Conservation (phyloP, 257 asterid genomes). For the Plantago ovata region DNA sequence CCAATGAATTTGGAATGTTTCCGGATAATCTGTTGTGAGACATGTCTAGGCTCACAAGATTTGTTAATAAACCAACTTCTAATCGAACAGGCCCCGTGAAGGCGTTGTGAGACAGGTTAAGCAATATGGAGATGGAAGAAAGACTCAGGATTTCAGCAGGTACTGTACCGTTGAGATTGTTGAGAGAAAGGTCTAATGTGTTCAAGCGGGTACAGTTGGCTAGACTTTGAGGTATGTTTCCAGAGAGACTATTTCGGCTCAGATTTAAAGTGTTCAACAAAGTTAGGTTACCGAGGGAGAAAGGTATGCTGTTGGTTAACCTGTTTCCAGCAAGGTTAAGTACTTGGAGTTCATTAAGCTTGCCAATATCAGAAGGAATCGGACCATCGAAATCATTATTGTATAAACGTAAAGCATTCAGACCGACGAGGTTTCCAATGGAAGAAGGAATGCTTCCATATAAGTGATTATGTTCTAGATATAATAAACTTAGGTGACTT, state of each 20-base stretch:
- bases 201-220: slow-evolving; percentile 4
- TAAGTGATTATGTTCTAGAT: slow-evolving; percentile 21
- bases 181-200: slow-evolving; percentile 16
- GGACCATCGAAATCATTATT: slow-evolving; percentile 23
- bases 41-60: slow-evolving; percentile 3
- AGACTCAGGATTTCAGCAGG: neutral
- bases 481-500: slow-evolving; percentile 4
- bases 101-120: slow-evolving; percentile 10
- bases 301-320: slow-evolving; percentile 15
- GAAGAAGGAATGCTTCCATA: slow-evolving; percentile 33
- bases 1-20: too few relatives aligned
- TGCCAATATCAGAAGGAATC: slow-evolving; percentile 26
- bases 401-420: slow-evolving; percentile 10
- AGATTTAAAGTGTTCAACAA: neutral
- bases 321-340: neutral
- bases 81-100: slow-evolving; percentile 16
- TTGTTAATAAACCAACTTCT: slow-evolving; percentile 18
- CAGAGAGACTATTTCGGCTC: neutral
- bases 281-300: slow-evolving; percentile 27
- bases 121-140: neutral
- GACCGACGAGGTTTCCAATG: slow-evolving; percentile 18
- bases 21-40: slow-evolving; percentile 21
- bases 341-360: slow-evolving; percentile 15
- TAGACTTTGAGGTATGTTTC: slow-evolving; percentile 22
- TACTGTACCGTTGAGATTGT: slow-evolving; percentile 19